Percentiles rank a stretch among this genome's conserved stretches.
phyloP scores from a whole-genome alignment of 2,329 filamentous ascomycete species.

The Colletotrichum abscissum region DNA sequence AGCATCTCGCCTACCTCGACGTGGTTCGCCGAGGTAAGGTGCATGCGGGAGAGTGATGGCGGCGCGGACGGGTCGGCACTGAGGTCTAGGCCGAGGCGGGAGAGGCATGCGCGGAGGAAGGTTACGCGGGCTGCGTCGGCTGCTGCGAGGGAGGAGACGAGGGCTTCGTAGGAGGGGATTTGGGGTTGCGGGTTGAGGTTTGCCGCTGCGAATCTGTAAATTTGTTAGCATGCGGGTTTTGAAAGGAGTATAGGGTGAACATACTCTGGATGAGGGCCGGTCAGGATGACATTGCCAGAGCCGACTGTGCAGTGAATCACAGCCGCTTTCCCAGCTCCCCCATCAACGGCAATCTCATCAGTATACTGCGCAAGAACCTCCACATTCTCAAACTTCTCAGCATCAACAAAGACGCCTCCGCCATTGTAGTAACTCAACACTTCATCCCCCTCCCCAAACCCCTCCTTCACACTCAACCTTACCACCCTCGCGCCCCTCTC shows the following conservation, averaged over 20 bases:
- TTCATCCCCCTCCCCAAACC: constrained; percentile 67
- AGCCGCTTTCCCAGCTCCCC: constrained; percentile 79
- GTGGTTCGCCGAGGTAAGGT: constrained; percentile 78
- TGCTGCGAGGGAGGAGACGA: constrained; percentile 74
- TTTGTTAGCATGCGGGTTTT: not conserved
- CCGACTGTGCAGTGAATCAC: constrained; percentile 87
- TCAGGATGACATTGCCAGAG: constrained; percentile 82
- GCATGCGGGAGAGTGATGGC: constrained; percentile 83
- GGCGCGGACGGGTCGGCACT: constrained; percentile 75
- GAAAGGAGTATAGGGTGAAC: constrained; percentile 23
- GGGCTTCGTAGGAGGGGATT: constrained; percentile 73
- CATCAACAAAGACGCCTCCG: constrained; percentile 91
- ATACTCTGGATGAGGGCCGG: constrained; percentile 92
- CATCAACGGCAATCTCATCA: constrained; percentile 79
- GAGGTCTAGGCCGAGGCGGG: constrained; percentile 84
- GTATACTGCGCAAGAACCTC: constrained; percentile 86
- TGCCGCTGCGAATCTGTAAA: constrained; percentile 78
- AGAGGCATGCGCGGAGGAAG: constrained; percentile 84
- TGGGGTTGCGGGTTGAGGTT: constrained; percentile 79
- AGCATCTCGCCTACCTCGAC: constrained; percentile 76
- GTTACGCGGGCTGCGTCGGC: constrained; percentile 77
- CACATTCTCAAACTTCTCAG: constrained; percentile 73
- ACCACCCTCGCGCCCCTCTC: constrained; percentile 85
- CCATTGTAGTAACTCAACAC: constrained; percentile 93
- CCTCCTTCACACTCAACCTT: constrained; percentile 68